A percentile compares a stretch with the other conserved stretches of the same genome.
Conservation (phyloP, 805 yeast genomes). For the Wickerhamiella kurtzmanii region DNA sequence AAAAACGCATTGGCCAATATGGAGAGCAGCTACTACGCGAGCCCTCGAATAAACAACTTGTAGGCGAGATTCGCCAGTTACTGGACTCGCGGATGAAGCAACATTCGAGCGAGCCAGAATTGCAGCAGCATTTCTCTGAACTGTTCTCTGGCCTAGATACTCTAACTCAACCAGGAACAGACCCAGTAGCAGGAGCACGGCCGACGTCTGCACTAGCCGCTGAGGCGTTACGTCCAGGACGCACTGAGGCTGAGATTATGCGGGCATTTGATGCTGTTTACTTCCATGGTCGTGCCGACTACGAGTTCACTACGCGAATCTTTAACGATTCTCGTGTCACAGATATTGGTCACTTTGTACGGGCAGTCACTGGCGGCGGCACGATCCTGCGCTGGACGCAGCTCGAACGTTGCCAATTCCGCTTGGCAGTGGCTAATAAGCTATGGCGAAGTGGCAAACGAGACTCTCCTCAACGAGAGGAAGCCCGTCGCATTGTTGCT, state of each 20-base stretch:
- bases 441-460: constrained; percentile 18
- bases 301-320: constrained; percentile 16
- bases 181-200: background rate
- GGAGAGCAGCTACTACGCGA: constrained; percentile 10
- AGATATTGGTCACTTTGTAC: constrained; percentile 17
- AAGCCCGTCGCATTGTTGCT: constrained; percentile 12
- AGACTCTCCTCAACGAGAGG: too few relatives aligned
- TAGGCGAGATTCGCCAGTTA: constrained; percentile 12
- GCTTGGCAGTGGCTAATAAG: constrained; percentile 21
- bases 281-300: constrained; percentile 19
- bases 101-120: constrained; percentile 13
- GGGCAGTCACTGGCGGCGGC: constrained; percentile 20
- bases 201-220: background rate
- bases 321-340: constrained; percentile 16
- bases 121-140: constrained; percentile 15
- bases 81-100: constrained; percentile 12
- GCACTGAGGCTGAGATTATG: constrained; percentile 14
- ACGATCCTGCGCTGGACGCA: constrained; percentile 19
- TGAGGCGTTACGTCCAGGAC: constrained; percentile 7
- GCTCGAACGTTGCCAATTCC: constrained; percentile 18
- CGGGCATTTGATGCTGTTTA: constrained; percentile 18
- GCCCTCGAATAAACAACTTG: constrained; percentile 7
- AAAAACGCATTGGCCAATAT: constrained; percentile 11
- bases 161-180: constrained; percentile 2
- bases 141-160: constrained; percentile 16